These are phyloP conservation scores for Nepenthes mirabilis DNA, from an alignment of 148 eudicot species.

Conservation along the genomic window DNA sequence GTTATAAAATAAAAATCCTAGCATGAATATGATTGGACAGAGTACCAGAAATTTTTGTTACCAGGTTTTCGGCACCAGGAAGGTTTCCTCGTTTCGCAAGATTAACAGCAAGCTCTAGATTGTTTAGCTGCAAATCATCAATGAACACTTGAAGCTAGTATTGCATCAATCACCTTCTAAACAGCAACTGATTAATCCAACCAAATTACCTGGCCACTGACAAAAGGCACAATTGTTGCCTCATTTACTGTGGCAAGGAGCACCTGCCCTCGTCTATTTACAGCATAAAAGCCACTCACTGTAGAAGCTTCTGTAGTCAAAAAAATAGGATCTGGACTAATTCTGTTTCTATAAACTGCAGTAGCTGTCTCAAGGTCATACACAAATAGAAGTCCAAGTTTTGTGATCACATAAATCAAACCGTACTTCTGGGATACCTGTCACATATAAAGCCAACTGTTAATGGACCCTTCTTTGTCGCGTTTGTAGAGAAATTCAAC, in stretches of 20 bases:
- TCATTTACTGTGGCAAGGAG: constrained; percentile 73
- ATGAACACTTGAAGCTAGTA: not conserved
- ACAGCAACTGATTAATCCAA: not conserved
- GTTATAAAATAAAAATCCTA: too few species aligned
- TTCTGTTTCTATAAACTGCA: constrained; percentile 68
- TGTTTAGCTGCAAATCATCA: constrained; percentile 48
- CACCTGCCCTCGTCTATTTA: constrained; percentile 72
- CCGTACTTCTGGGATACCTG: constrained; percentile 71
- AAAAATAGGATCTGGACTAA: constrained; percentile 75
- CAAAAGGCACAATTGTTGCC: constrained; percentile 52
- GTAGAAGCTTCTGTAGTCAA: constrained; percentile 74
- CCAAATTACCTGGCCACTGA: constrained; percentile 60
- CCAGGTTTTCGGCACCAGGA: constrained; percentile 84
- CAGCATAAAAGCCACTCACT: constrained; percentile 65
- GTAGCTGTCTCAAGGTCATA: constrained; percentile 73
- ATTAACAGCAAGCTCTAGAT: constrained; percentile 77
- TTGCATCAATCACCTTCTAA: not conserved
- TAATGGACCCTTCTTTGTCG: not conserved
- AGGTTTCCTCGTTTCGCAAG: constrained; percentile 79
- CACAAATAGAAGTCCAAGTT: constrained; percentile 70
- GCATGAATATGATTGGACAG: not conserved
- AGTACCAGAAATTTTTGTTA: not conserved
- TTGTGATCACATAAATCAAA: constrained; percentile 61
- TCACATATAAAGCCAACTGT: constrained; percentile 6
- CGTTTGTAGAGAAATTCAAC: not conserved